Evolutionary conservation across 805 yeast species (phyloP).

Genomic region (Lipomyces sp.): DNA sequence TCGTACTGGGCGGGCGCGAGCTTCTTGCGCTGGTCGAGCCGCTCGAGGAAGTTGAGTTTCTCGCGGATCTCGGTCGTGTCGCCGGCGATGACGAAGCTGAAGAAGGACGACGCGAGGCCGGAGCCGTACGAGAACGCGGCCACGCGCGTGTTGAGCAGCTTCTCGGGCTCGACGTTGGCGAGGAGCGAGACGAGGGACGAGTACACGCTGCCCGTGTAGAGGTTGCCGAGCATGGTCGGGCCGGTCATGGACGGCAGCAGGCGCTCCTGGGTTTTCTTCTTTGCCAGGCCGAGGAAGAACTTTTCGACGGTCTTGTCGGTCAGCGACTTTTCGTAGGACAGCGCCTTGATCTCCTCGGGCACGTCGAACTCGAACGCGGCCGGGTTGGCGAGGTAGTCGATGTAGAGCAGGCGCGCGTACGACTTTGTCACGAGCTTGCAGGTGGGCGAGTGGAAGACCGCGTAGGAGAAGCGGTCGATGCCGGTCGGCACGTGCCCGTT

Average conservation of each 20-base stretch:
- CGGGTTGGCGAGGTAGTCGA: constrained; percentile 77
- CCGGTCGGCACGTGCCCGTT: constrained; percentile 50
- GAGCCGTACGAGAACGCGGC: constrained; percentile 97
- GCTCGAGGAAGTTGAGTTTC: constrained; percentile 62
- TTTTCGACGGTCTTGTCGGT: constrained; percentile 81
- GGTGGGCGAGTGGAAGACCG: constrained; percentile 97
- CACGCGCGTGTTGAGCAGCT: constrained; percentile 76
- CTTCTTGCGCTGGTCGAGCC: constrained; percentile 60
- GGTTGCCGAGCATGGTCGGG: constrained; percentile 96
- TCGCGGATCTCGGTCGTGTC: constrained; percentile 68
- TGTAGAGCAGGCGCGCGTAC: constrained; percentile 84
- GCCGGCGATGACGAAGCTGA: constrained; percentile 73
- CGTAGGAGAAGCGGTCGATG: constrained; percentile 76
- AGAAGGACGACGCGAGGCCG: constrained; percentile 90
- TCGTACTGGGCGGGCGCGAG: constrained; percentile 80
- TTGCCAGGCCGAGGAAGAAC: constrained; percentile 72
- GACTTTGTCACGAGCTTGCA: constrained; percentile 93
- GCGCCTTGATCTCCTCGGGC: constrained; percentile 53
- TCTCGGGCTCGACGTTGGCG: constrained; percentile 67
- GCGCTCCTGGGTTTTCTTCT: constrained; percentile 61
- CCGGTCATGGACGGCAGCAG: constrained; percentile 78
- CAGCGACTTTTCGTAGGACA: constrained; percentile 73
- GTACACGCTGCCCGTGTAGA: constrained; percentile 94
- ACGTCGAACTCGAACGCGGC: constrained; percentile 39
- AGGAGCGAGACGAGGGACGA: constrained; percentile 80